These are phyloP conservation scores for Lactarius indigo DNA, from an alignment of 768 basidiomycete species.

Conservation along the genomic window DNA sequence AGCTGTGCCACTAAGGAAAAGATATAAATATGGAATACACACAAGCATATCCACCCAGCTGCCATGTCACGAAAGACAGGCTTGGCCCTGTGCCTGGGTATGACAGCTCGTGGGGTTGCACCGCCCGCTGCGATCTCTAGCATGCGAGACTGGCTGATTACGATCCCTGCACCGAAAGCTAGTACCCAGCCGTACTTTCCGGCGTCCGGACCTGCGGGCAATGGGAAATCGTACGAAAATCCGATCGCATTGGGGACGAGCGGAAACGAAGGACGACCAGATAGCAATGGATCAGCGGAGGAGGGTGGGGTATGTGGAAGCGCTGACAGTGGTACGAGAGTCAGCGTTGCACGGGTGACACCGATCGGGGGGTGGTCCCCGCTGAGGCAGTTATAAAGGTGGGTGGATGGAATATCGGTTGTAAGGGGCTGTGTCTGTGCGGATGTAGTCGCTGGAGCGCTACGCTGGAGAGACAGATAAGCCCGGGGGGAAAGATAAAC, in stretches of 20 bases:
- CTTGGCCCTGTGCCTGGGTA: constrained; percentile 40
- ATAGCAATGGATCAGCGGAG: constrained; percentile 27
- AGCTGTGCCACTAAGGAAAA: background rate
- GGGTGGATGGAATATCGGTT: constrained; percentile 51
- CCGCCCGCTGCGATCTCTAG: constrained; percentile 64
- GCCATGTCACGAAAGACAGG: constrained; percentile 45
- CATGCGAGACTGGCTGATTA: constrained; percentile 72
- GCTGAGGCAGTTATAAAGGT: constrained; percentile 46
- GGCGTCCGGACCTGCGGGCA: constrained; percentile 32
- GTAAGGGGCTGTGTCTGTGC: constrained; percentile 20
- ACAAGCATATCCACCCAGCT: constrained; percentile 71
- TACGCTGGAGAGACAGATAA: constrained; percentile 61
- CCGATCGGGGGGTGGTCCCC: constrained; percentile 40
- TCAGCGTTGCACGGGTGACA: constrained; percentile 52
- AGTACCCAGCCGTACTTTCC: constrained; percentile 54
- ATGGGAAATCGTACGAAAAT: constrained; percentile 52
- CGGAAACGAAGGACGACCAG: constrained; percentile 50
- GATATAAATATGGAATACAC: background rate
- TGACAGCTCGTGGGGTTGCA: constrained; percentile 53
- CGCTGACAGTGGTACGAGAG: constrained; percentile 40
- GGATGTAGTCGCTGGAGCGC: constrained; percentile 31
- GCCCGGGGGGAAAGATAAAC: constrained; percentile 63
- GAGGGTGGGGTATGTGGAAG: constrained; percentile 36
- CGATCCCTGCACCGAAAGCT: constrained; percentile 71
- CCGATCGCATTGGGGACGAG: constrained; percentile 44